Evolutionary conservation across 2,329 filamentous ascomycete species (phyloP).

Genomic region (Exophiala oligosperma): DNA sequence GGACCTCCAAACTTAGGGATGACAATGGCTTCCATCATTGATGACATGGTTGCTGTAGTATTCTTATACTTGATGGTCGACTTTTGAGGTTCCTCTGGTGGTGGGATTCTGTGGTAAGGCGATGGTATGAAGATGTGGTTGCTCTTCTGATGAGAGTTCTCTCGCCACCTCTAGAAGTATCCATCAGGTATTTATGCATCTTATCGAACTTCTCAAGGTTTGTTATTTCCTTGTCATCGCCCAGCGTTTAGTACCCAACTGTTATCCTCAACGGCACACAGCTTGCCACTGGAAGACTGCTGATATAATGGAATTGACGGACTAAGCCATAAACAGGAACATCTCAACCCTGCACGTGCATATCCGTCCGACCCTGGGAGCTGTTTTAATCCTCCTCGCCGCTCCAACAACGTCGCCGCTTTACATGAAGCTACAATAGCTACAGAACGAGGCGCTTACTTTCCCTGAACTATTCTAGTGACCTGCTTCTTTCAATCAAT

Average conservation of each 20-base stretch:
- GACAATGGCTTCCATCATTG: constrained; percentile 38
- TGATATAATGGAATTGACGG: not conserved
- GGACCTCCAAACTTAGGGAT: constrained; percentile 36
- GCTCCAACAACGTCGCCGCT: not conserved
- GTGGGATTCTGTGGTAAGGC: too few relatives aligned
- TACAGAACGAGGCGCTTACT: too few relatives aligned
- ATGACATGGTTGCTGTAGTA: not conserved
- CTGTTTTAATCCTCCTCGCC: not conserved
- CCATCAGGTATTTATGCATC: not conserved
- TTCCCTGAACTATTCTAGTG: too few relatives aligned
- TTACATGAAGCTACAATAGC: not conserved
- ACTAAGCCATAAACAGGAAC: not conserved
- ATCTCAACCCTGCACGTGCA: not conserved
- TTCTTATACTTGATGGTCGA: not conserved
- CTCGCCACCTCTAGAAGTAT: not conserved
- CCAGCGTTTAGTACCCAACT: not conserved
- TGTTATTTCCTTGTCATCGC: too few relatives aligned
- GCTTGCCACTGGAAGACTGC: not conserved
- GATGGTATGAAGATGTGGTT: not conserved
- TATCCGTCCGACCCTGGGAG: not conserved
- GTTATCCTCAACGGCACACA: not conserved
- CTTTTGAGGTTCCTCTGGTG: too few relatives aligned
- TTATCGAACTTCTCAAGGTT: not conserved
- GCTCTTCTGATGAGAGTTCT: not conserved
- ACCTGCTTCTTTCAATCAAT: too few relatives aligned